A percentile compares a stretch with the other conserved stretches of the same genome.
Conservation (phyloP, 805 yeast species). For the Brettanomyces custersianus region DNA sequence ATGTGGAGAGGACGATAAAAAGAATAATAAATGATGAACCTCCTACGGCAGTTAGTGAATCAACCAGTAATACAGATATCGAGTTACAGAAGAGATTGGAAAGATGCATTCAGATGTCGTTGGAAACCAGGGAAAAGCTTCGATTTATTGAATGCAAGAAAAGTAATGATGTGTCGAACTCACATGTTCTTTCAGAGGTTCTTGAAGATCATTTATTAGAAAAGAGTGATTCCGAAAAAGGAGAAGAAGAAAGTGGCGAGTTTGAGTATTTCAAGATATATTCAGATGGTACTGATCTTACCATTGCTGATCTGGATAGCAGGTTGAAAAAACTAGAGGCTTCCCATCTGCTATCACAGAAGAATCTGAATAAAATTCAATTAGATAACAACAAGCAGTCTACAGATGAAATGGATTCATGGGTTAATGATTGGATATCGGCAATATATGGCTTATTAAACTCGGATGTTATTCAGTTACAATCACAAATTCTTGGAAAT, state of each 20-base stretch:
- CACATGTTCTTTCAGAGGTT: not conserved
- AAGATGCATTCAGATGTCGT: conserved; percentile 11
- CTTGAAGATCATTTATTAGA: conserved; percentile 1
- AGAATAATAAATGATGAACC: conserved; percentile 1
- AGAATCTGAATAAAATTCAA: not conserved
- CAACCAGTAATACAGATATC: not conserved
- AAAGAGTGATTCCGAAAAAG: not conserved
- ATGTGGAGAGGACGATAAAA: conserved; percentile 10
- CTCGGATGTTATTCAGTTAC: conserved; percentile 17
- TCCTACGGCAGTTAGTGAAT: not conserved
- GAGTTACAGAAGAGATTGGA: conserved; percentile 11
- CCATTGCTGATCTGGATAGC: conserved; percentile 11
- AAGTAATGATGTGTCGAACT: not conserved
- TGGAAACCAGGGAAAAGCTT: conserved; percentile 9
- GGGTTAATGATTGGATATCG: conserved; percentile 22
- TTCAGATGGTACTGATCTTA: conserved; percentile 14
- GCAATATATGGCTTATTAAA: conserved; percentile 18
- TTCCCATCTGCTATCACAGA: not conserved
- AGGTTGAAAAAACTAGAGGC: conserved; percentile 9
- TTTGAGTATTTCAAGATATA: conserved; percentile 7
- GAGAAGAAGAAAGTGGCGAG: not conserved
- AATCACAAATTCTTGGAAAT: conserved; percentile 18
- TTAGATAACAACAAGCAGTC: conserved; percentile 7
- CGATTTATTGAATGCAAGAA: conserved; percentile 5
- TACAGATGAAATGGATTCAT: conserved; percentile 12